Evolutionary conservation across 2,329 filamentous ascomycete genomes (phyloP), one percentile per base, ranked within the genome.

Genomic region (Hirsutella minnesotensis): DNA sequence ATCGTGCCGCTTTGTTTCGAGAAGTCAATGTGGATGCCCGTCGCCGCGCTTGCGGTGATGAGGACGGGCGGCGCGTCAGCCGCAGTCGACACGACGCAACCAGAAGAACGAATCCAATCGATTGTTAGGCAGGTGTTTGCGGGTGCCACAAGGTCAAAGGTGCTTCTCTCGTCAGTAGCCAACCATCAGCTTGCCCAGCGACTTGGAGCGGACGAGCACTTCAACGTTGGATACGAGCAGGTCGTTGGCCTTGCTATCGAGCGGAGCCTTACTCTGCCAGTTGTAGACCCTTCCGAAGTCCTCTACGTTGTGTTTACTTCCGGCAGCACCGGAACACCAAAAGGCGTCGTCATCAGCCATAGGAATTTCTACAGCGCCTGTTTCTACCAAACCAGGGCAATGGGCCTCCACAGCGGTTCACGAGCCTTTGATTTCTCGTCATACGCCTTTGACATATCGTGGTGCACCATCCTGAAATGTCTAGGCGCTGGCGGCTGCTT

Each of bases 261-360:
- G n/a, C n/a, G n/a, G n/a, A n/a, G n/a, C n/a, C n/a, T n/a, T n/a
- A n/a, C n/a, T n/a, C 41, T 49, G 13, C 47, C 46, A 2, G 34
- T 35, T 12, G 39, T 46, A 10, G 9, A 9, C 10, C 40, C 47
- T 5, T 40, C 43, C 1, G 39, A 44, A 19, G 7, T 46, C 3
- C 19, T 52, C 12, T 59, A 55, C 40, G 44, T 51, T 0, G 21
- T 54, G 7, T 58, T 56, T 18, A 58, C 56, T 0, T 53, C 52
- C 2, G 56, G 53, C 4, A 53, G 47, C 15, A 58, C 54, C 0
- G 56, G 52, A 1, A 47, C 40, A 2, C 51, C 56, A 2, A 57
- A 56, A 27, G 55, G 52, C 8, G 45, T 52, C 9, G 40, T 50
- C 2, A 41, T 56, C 21, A 43, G 47, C 5, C 54, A 56, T 33